Evolutionary conservation across 1,139 yeast species (phyloP).

Genomic region (Insectozyma bohioensis): DNA sequence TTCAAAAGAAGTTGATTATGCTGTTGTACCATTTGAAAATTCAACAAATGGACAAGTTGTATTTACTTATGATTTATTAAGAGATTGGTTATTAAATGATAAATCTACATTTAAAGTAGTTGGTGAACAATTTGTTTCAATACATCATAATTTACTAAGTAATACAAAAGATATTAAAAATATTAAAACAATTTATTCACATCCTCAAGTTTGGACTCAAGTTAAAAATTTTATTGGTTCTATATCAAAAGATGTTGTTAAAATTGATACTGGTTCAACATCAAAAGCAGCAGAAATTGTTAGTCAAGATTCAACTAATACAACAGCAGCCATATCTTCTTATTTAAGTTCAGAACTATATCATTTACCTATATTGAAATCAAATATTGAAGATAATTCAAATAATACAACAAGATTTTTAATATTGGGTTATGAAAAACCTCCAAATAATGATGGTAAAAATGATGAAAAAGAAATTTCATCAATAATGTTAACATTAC

Average conservation of each 20-base stretch:
- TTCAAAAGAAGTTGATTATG: constrained; percentile 52
- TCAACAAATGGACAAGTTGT: constrained; percentile 94
- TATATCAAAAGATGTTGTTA: constrained; percentile 38
- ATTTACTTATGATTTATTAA: constrained; percentile 74
- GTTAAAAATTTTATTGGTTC: constrained; percentile 54
- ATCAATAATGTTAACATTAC: constrained; percentile 63
- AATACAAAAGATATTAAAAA: constrained; percentile 42
- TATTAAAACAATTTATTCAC: constrained; percentile 69
- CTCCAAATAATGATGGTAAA: constrained; percentile 8
- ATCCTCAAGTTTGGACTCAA: constrained; percentile 99
- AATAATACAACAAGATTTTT: constrained; percentile 86
- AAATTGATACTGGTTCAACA: constrained; percentile 73
- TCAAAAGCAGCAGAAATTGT: constrained; percentile 80
- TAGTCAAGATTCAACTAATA: constrained; percentile 33
- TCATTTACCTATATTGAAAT: constrained; percentile 53
- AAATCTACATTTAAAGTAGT: constrained; percentile 45
- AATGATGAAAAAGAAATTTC: constrained; percentile 32
- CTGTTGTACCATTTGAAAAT: constrained; percentile 92
- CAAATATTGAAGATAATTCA: constrained; percentile 65
- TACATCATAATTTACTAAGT: constrained; percentile 74
- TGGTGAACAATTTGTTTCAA: constrained; percentile 79
- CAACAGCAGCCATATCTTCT: constrained; percentile 48
- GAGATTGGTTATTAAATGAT: constrained; percentile 54
- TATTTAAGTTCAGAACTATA: constrained; percentile 65
- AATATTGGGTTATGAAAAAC: constrained; percentile 46